Evolutionary conservation across 371 early-diverging fungal species (phyloP).

Genomic region (Apophysomyces elegans): DNA sequence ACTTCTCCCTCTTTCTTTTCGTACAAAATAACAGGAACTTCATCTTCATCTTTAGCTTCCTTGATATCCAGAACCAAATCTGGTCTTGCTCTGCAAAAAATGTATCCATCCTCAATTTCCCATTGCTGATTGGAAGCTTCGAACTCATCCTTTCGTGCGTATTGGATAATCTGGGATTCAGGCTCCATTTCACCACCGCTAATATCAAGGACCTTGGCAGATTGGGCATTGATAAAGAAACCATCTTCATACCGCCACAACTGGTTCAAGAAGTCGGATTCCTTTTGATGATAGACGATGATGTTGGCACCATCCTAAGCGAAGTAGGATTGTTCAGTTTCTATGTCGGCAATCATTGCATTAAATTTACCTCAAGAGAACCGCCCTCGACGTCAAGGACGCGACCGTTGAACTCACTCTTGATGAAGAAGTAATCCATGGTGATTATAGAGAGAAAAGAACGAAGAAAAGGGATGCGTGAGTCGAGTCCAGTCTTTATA

Average conservation of each 20-base stretch:
- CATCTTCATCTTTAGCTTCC: constrained; percentile 32
- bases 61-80: constrained; percentile 41
- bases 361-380: constrained; percentile 28
- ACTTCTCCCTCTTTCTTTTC: constrained; percentile 34
- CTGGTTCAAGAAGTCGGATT: constrained; percentile 26
- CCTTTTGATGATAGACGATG: constrained; percentile 35
- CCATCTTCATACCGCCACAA: constrained; percentile 39
- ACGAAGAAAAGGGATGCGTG: background rate
- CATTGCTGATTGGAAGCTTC: constrained; percentile 43
- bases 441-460: background rate
- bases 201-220: constrained; percentile 39
- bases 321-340: too few species aligned
- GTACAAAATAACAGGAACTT: constrained; percentile 33
- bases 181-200: constrained; percentile 35
- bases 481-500: background rate
- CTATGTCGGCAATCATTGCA: background rate
- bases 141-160: constrained; percentile 28
- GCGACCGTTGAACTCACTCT: constrained; percentile 34
- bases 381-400: constrained; percentile 35
- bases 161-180: constrained; percentile 36
- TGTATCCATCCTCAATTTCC: constrained; percentile 36
- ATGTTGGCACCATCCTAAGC: constrained; percentile 29
- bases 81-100: constrained; percentile 26
- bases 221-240: constrained; percentile 35
- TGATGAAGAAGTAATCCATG: constrained; percentile 20